Base-by-base conservation (phyloP, 2,329 filamentous ascomycete species). In the Rhinocladiella similis region DNA sequence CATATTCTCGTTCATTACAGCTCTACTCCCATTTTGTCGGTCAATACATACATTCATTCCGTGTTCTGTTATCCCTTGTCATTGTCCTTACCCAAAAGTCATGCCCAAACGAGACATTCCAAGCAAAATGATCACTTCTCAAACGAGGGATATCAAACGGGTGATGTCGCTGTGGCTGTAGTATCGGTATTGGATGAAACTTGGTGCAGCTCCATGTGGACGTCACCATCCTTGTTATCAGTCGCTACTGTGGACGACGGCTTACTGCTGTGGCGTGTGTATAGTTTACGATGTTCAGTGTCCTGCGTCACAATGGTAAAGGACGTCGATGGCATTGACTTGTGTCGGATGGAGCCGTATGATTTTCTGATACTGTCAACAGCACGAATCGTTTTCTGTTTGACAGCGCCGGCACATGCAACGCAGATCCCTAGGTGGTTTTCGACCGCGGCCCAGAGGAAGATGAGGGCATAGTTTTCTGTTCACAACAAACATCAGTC, bases 401-500 rank as follows among this genome's bases (percentile, higher is more conserved):
- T 61, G 53, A 61, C 50, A 16, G 59, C 53, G n/a, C 59, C 59
- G 4, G 46, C 59, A 42, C 59, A 61, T 19, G 59, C 59, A 20
- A 53, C 56, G 38, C 59, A 61, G 42, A 61, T 61, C n/a, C 59
- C 59, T 27, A 61, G 35, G 47, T 61, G 59, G 56, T 61, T 61
- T 29, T 61, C 59, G 5, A 61, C 59, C 7, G 53, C 27, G 1
- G 59, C 59, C 59, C 59, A 61, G 18, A 61, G 41, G 35, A 49
- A 59, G 22, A 61, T 48, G 18, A 61, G 42, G 7, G 59, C 59
- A 18, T 59, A 61, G 43, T 59, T 61, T 54, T 58, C 59, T 61
- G 51, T 43, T 27, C n/a, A 9, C 18, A 13, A 36, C 29, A 9
- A 33, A 12, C 10, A 12, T 10, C 29, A 33, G 10, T 2, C 6